Evolutionary conservation across 805 yeast species (phyloP).

Genomic region (Priceomyces carsonii): DNA sequence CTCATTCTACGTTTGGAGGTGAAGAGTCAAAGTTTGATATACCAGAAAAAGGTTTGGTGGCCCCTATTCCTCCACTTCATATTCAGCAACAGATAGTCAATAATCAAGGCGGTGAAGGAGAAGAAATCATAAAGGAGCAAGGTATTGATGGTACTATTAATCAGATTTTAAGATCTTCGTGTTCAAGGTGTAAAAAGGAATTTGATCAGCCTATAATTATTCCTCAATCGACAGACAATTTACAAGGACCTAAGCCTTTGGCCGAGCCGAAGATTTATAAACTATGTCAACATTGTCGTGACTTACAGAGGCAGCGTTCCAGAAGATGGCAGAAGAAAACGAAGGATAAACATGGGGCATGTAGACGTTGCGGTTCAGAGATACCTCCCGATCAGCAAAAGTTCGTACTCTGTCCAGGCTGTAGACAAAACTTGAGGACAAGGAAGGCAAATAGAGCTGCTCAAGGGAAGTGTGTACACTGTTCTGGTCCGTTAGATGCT

Average conservation of each 20-base stretch:
- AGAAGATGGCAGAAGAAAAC: slow-evolving; percentile 66
- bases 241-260: slow-evolving; percentile 26
- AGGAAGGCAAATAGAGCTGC: slow-evolving; percentile 61
- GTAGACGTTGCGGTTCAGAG: slow-evolving; percentile 61
- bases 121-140: slow-evolving; percentile 1
- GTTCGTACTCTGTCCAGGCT: slow-evolving; percentile 60
- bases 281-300: slow-evolving; percentile 65
- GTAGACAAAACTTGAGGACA: slow-evolving; percentile 54
- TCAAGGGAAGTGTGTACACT: slow-evolving; percentile 68
- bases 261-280: slow-evolving; percentile 48
- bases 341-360: slow-evolving; percentile 59
- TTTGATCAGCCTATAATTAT: slow-evolving; percentile 47
- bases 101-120: slow-evolving; percentile 7
- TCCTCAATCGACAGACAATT: slow-evolving; percentile 22
- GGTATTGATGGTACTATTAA: slow-evolving; percentile 11
- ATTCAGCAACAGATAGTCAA: slow-evolving; percentile 41
- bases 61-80: slow-evolving; percentile 45
- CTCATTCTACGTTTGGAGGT: slow-evolving; percentile 1
- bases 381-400: slow-evolving; percentile 52
- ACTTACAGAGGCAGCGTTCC: slow-evolving; percentile 60
- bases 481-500: slow-evolving; percentile 56
- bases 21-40: not conserved
- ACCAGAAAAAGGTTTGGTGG: slow-evolving; percentile 18
- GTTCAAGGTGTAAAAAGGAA: slow-evolving; percentile 62
- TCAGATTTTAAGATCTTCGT: slow-evolving; percentile 36